phyloP scores from a whole-genome alignment of 805 yeast species.

The Brettanomyces naardenensis region DNA sequence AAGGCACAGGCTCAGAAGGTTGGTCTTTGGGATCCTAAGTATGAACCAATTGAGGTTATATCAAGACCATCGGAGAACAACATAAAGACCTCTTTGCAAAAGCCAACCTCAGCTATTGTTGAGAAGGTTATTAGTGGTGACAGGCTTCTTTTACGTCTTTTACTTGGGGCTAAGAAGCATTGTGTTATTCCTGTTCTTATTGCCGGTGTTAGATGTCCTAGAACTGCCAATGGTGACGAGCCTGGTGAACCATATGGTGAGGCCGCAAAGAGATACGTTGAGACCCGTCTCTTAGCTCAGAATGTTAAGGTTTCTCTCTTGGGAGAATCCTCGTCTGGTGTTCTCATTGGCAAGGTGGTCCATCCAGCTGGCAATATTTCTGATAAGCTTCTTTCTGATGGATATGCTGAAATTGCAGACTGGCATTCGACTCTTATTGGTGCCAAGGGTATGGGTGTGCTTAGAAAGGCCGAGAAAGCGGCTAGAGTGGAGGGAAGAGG shows the following conservation, averaged over 20 bases:
- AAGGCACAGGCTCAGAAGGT: constrained; percentile 40
- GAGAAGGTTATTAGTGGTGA: constrained; percentile 79
- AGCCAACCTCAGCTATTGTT: constrained; percentile 51
- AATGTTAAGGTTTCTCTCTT: constrained; percentile 48
- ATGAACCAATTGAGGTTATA: constrained; percentile 18
- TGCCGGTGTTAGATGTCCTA: constrained; percentile 70
- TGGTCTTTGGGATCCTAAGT: constrained; percentile 48
- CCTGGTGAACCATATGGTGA: constrained; percentile 56
- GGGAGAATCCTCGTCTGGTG: constrained; percentile 57
- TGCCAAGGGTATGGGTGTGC: constrained; percentile 46
- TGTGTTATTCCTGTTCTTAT: constrained; percentile 51
- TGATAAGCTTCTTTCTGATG: constrained; percentile 56
- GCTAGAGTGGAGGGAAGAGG: constrained; percentile 53
- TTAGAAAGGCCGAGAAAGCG: constrained; percentile 56
- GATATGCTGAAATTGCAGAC: constrained; percentile 69
- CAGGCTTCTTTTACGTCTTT: constrained; percentile 50
- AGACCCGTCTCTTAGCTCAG: constrained; percentile 53
- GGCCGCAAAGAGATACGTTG: constrained; percentile 58
- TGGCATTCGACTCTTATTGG: constrained; percentile 75
- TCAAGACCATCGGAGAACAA: constrained; percentile 26
- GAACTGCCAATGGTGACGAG: constrained; percentile 43
- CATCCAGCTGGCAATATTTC: constrained; percentile 78
- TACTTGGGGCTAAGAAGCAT: constrained; percentile 43
- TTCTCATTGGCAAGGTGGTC: constrained; percentile 46
- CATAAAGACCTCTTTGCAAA: constrained; percentile 27